These are phyloP conservation scores for Colletotrichum navitas DNA, from an alignment of 2,329 filamentous ascomycete genomes.

Conservation along the genomic window DNA sequence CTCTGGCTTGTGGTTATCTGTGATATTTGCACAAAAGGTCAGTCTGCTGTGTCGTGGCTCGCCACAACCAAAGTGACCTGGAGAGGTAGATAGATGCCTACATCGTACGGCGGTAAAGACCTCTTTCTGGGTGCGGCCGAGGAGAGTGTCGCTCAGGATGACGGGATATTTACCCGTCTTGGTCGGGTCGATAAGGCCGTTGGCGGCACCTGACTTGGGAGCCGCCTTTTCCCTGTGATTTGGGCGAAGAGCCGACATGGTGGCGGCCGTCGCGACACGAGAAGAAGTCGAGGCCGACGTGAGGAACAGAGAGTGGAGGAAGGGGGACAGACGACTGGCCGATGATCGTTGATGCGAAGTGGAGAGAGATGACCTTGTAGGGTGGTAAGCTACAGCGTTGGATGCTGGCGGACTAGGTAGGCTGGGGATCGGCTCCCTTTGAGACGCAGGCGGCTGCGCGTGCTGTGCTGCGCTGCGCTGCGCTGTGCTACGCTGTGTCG, in stretches of 20 bases:
- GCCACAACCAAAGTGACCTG: background rate
- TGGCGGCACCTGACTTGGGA: slow-evolving; percentile 30
- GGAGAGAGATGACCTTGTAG: slow-evolving; percentile 25
- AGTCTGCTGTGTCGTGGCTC: background rate
- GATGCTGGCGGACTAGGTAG: slow-evolving; percentile 1
- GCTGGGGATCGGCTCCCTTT: slow-evolving; percentile 9
- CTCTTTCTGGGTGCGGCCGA: slow-evolving; percentile 68
- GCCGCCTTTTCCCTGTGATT: slow-evolving; percentile 42
- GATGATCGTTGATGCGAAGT: slow-evolving; percentile 33
- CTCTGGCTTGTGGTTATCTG: slow-evolving; percentile 73
- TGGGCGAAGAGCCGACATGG: slow-evolving; percentile 43
- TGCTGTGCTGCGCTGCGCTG: too few relatives aligned
- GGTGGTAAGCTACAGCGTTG: slow-evolving; percentile 5
- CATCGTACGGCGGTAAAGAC: slow-evolving; percentile 72
- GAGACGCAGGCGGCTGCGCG: too few relatives aligned
- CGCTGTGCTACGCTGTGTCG: slow-evolving; percentile 14
- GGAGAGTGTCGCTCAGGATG: slow-evolving; percentile 71
- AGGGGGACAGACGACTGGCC: background rate
- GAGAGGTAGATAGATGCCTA: slow-evolving; percentile 52
- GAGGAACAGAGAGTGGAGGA: slow-evolving; percentile 14
- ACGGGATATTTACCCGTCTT: slow-evolving; percentile 73
- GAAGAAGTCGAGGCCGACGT: background rate
- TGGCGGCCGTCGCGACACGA: slow-evolving; percentile 22
- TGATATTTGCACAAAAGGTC: background rate
- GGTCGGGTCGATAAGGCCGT: slow-evolving; percentile 68